Percentiles rank a stretch among this genome's conserved stretches.
Conservation (phyloP, 2,329 filamentous ascomycete species). For the Aspergillus awamori region DNA sequence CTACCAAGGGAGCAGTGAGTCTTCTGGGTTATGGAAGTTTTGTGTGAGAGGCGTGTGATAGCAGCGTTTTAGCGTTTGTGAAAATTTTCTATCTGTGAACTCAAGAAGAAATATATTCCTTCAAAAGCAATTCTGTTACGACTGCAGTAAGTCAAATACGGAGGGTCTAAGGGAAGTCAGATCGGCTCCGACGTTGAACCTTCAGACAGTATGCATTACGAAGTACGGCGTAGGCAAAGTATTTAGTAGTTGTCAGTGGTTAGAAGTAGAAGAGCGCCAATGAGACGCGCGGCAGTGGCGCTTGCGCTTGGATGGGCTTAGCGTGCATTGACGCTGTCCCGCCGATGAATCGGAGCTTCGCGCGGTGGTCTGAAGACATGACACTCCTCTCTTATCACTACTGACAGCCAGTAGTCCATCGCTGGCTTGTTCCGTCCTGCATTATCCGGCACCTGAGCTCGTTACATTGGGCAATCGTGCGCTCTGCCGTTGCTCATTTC, state of each 20-base stretch:
- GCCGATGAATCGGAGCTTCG: conserved; percentile 11
- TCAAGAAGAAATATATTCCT: not conserved
- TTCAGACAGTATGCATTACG: too few relatives aligned
- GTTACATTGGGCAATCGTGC: not conserved
- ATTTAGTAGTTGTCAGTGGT: too few relatives aligned
- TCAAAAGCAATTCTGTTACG: not conserved
- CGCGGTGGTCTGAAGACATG: conserved; percentile 8
- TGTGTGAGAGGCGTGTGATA: not conserved
- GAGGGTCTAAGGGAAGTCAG: too few relatives aligned
- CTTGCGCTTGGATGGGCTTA: conserved; percentile 5
- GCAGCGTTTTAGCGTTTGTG: conserved; percentile 8
- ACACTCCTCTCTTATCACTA: not conserved
- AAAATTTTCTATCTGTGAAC: not conserved
- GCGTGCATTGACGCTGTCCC: conserved; percentile 9
- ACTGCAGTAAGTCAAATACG: too few relatives aligned
- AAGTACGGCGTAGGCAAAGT: not conserved
- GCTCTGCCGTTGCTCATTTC: not conserved
- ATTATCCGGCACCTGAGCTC: not conserved
- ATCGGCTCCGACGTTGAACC: too few relatives aligned
- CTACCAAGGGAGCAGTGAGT: not conserved
- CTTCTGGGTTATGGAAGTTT: not conserved
- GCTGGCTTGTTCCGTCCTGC: not conserved
- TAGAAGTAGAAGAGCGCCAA: not conserved
- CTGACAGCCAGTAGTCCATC: not conserved
- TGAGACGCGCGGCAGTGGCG: conserved; percentile 17